Evolutionary conservation across 2,329 filamentous ascomycete species (phyloP).

Genomic region (Epichloe baconii): DNA sequence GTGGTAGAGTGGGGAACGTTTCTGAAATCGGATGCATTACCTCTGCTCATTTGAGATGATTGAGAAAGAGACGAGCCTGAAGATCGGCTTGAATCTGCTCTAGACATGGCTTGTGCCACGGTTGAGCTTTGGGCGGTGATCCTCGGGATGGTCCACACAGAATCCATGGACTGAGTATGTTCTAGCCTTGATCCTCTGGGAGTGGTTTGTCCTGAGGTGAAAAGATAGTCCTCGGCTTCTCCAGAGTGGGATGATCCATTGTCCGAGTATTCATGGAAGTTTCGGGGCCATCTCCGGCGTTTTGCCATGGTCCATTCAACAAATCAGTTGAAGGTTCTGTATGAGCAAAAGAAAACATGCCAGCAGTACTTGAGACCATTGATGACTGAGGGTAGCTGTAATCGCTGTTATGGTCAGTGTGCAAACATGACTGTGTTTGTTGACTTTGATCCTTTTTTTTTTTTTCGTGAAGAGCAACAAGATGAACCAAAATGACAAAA

Average conservation of each 20-base stretch:
- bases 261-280: conserved; percentile 41
- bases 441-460: too few relatives aligned
- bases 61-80: conserved; percentile 34
- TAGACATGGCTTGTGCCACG: conserved; percentile 26
- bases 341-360: conserved; percentile 46
- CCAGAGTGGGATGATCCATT: conserved; percentile 35
- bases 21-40: conserved; percentile 32
- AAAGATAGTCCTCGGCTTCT: conserved; percentile 42
- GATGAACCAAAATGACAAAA: not conserved
- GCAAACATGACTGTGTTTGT: conserved; percentile 26
- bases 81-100: conserved; percentile 25
- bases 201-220: conserved; percentile 41
- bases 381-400: conserved; percentile 42
- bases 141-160: conserved; percentile 33
- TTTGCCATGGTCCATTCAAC: conserved; percentile 41
- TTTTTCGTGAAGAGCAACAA: not conserved
- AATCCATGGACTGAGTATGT: conserved; percentile 32
- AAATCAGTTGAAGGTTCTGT: conserved; percentile 46
- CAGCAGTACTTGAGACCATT: conserved; percentile 34
- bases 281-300: conserved; percentile 46
- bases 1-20: conserved; percentile 25
- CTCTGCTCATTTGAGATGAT: conserved; percentile 37
- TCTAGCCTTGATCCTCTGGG: conserved; percentile 35
- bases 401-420: conserved; percentile 46
- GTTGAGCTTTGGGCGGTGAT: conserved; percentile 18